Evolutionary conservation across 2,329 filamentous ascomycete genomes (phyloP), one percentile per base, ranked within the genome.

Genomic region (Botrytis porri): DNA sequence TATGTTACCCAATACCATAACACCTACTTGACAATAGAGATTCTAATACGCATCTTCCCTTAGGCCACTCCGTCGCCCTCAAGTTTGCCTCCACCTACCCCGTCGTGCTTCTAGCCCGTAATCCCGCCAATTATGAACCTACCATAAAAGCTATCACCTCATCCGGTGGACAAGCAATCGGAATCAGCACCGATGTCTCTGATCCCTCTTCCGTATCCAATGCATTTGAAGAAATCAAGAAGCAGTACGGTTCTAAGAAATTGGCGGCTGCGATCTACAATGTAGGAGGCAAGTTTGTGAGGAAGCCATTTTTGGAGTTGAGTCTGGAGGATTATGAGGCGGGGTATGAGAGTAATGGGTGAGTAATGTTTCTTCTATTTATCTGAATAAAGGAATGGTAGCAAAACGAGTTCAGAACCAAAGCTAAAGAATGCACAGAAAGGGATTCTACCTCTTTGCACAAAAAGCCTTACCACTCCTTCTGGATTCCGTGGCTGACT

Each of bases 381-480:
- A 9, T 20, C 48, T 35, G 39, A 7, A 1, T 66, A 16, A 25
- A 41, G 12, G 35, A 12, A 35, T 25, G 60, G 20, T 71, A 29
- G n/a, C 12, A 4, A 29, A 8, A 18, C 3, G 16, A n/a, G 25
- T 35, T 35, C 35, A n/a, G 35, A 39, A 32, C 20, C 20, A n/a
- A 29, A 18, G 48, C 74, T 74, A 45, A 75, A 41, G 37, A 14
- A 41, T 25, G 18, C 29, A 35, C 70, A 79, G 78, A 60, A 77
- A 74, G 39, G 93, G 93, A 20, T 91, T 92, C 41, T 94, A 93
- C 81, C 83, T 90, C 77, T 97, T 97, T 81, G 89, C 93, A 0
- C 90, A 95, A 81, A 85, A 86, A 4, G 84, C 88, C 0, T 83
- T 97, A 0, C 94, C 94, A 0, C 85, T 91, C 1, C 87, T 97